Evolutionary conservation across 805 yeast species (phyloP).

Genomic region (Cyberlindnera japonica): DNA sequence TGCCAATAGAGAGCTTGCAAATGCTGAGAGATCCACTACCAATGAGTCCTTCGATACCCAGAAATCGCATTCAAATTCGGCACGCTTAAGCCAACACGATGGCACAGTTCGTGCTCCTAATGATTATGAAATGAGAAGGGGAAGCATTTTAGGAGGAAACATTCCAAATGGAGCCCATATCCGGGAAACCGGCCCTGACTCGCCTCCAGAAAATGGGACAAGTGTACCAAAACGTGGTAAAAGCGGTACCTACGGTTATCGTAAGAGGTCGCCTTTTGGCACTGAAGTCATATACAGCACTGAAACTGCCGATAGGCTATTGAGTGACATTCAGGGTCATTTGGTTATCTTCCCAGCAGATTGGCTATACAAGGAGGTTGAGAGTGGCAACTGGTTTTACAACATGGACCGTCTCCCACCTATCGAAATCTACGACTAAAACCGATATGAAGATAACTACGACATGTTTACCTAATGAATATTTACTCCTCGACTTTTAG

Average conservation of each 20-base stretch:
- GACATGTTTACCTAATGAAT: too few relatives aligned
- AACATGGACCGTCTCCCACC: conserved; percentile 93
- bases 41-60: conserved; percentile 1
- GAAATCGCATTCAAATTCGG: background rate
- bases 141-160: conserved; percentile 11
- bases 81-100: background rate
- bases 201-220: conserved; percentile 2
- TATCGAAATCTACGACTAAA: conserved; percentile 80
- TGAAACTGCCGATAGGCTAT: conserved; percentile 69
- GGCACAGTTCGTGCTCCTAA: conserved; percentile 16
- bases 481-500: too few relatives aligned
- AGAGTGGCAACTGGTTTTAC: conserved; percentile 92
- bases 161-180: conserved; percentile 1
- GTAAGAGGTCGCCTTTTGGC: conserved; percentile 28
- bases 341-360: conserved; percentile 88
- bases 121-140: conserved; percentile 8
- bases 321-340: conserved; percentile 77
- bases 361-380: conserved; percentile 85
- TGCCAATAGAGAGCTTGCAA: conserved; percentile 7
- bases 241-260: conserved; percentile 35
- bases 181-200: too few relatives aligned
- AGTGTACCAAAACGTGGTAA: conserved; percentile 30
- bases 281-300: conserved; percentile 60
- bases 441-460: too few relatives aligned
- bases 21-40: conserved; percentile 3